Evolutionary conservation across 2,329 filamentous ascomycete species (phyloP).

Genomic region (Cercospora zeina): DNA sequence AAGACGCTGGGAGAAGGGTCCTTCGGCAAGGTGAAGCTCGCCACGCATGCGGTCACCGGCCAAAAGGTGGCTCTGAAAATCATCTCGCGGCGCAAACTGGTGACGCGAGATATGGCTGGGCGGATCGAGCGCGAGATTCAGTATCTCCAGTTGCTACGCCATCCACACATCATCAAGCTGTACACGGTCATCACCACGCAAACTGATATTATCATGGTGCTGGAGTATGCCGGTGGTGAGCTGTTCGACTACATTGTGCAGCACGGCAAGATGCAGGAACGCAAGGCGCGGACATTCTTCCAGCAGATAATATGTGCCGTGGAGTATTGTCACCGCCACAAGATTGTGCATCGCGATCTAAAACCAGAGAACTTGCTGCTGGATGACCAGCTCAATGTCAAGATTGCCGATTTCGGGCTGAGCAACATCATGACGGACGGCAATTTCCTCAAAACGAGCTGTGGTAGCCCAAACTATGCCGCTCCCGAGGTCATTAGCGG

Average conservation of each 20-base stretch:
- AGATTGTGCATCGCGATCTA: constrained; percentile 95
- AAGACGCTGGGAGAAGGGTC: constrained; percentile 93
- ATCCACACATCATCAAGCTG: constrained; percentile 99
- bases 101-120: constrained; percentile 96
- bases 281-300: constrained; percentile 94
- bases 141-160: constrained; percentile 90
- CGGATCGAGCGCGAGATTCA: constrained; percentile 97
- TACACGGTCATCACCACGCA: constrained; percentile 95
- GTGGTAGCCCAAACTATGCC: constrained; percentile 96
- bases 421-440: constrained; percentile 99
- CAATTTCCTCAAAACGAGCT: constrained; percentile 98
- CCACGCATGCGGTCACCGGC: constrained; percentile 84
- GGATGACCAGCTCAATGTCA: constrained; percentile 94
- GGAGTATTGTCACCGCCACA: constrained; percentile 97
- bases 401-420: constrained; percentile 97
- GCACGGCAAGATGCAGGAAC: constrained; percentile 86
- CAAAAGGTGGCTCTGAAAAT: constrained; percentile 98
- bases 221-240: constrained; percentile 95
- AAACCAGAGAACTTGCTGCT: constrained; percentile 97
- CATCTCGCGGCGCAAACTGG: constrained; percentile 91
- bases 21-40: constrained; percentile 98
- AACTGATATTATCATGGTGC: constrained; percentile 96
- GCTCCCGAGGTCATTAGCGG: constrained; percentile 97
- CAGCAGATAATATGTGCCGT: constrained; percentile 99
- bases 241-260: constrained; percentile 98